Base-by-base conservation (phyloP, 257 asterid species). In the Catharanthus roseus region DNA sequence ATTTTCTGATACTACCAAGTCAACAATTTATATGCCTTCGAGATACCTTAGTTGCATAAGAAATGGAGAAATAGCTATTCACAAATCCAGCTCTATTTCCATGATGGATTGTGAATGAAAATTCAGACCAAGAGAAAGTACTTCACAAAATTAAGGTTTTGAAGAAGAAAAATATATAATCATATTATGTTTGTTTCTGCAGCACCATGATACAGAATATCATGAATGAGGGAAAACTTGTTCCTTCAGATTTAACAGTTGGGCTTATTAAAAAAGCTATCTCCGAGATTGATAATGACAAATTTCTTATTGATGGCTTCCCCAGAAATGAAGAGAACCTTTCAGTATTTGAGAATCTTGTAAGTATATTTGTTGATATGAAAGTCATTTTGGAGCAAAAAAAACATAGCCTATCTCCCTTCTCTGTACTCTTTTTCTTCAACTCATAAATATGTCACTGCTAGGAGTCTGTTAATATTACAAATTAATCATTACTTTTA, bases 321-420 rank as follows among this genome's bases (percentile, higher is more conserved):
- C 98, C 96, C 50, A 95, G 98, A 68, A 90, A 90, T 73, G 95
- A 92, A 86, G 96, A 92, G 84, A 92, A 92, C 58, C 90, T 92
- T 71, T 88, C 90, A 53, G 88, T 92, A 50, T 92, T 92, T 80
- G 98, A 90, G 85, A 67, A 76, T 41, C 90, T 86, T 15, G 96
- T 90, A 82, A 86, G 90, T 83, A 10, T 57, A 44, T 76, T 65
- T 53, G 24, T 57, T 31, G 38, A 51, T 51, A 6, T n/a, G n/a
- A 4, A 2, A 21, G 29, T 51, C 16, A n/a, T 29, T 58, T 10
- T 28, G 31, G 65, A 10, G 29, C 23, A 28, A 29, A 49, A 4
- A 49, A 15, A 10, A 49, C 23, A 15, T 16, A 49, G 51, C 4
- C 1, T 10, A 18, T 45, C 23, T 10, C 10, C 29, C 11, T 55